These are phyloP conservation scores for Aspergillus ibericus DNA, from an alignment of 2,329 filamentous ascomycete genomes.

Conservation along the genomic window DNA sequence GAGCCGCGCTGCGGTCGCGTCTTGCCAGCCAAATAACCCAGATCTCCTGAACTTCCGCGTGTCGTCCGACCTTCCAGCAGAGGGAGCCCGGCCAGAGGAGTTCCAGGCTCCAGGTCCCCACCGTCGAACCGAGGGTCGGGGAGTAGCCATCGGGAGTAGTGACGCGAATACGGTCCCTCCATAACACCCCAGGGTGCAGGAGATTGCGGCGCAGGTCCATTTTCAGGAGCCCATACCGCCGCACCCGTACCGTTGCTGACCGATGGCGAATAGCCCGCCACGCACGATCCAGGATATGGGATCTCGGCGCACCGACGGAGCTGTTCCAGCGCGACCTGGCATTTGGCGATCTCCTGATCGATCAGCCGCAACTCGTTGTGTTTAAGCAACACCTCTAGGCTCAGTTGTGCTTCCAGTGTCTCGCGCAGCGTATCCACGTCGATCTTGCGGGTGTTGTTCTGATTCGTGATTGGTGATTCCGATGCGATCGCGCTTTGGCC, in stretches of 20 bases:
- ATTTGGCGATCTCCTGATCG: conserved; percentile 94
- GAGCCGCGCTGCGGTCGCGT: conserved; percentile 60
- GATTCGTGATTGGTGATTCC: conserved; percentile 15
- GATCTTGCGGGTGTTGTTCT: conserved; percentile 25
- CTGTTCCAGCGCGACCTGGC: conserved; percentile 89
- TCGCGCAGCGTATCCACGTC: conserved; percentile 60
- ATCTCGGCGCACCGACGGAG: conserved; percentile 88
- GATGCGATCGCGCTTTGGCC: conserved; percentile 7
- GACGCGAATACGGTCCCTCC: conserved; percentile 88
- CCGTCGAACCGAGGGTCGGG: conserved; percentile 85
- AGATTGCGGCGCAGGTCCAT: conserved; percentile 69
- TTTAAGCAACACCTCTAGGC: conserved; percentile 88
- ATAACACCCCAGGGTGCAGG: conserved; percentile 87
- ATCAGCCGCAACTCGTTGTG: conserved; percentile 92
- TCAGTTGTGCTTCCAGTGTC: conserved; percentile 80
- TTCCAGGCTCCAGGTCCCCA: conserved; percentile 36
- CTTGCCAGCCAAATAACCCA: conserved; percentile 51
- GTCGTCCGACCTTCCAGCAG: conserved; percentile 72
- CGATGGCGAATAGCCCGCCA: conserved; percentile 59
- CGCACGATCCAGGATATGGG: conserved; percentile 75
- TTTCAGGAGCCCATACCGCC: conserved; percentile 62
- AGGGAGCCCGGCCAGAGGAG: conserved; percentile 28
- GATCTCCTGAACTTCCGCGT: conserved; percentile 69
- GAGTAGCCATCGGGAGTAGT: conserved; percentile 94
- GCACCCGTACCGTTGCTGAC: conserved; percentile 74